Evolutionary conservation across 306 rosid species (phyloP).

Genomic region (Trifolium repens): DNA sequence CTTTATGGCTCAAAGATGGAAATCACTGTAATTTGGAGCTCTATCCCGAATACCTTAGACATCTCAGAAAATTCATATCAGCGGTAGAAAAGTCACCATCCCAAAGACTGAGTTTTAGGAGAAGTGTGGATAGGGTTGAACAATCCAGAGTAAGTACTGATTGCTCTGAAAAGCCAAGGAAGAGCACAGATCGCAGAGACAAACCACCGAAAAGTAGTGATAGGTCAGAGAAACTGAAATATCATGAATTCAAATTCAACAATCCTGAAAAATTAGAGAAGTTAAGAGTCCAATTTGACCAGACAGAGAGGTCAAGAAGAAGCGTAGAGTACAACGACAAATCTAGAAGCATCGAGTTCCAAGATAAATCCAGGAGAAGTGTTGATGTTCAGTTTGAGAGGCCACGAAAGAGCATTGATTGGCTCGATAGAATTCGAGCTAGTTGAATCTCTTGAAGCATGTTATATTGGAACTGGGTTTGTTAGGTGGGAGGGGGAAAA

Average conservation of each 20-base stretch:
- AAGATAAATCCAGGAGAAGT: constrained; percentile 77
- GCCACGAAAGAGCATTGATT: constrained; percentile 79
- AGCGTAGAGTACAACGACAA: constrained; percentile 76
- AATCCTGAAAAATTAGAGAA: constrained; percentile 65
- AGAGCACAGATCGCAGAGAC: constrained; percentile 73
- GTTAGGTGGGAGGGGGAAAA: constrained; percentile 47
- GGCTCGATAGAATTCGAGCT: constrained; percentile 84
- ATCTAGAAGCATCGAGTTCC: constrained; percentile 70
- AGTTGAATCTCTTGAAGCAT: constrained; percentile 50
- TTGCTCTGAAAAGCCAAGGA: constrained; percentile 30
- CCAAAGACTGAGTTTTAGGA: constrained; percentile 65
- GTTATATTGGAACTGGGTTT: constrained; percentile 41
- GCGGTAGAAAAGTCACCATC: constrained; percentile 66
- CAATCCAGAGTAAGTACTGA: constrained; percentile 65
- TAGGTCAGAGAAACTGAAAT: constrained; percentile 61
- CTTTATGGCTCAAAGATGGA: constrained; percentile 89
- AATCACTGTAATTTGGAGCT: constrained; percentile 92
- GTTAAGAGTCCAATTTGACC: constrained; percentile 62
- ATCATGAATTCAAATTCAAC: constrained; percentile 62
- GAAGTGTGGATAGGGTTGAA: constrained; percentile 65
- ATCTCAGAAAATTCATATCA: constrained; percentile 71
- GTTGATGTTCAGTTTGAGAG: constrained; percentile 78
- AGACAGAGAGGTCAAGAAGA: constrained; percentile 73
- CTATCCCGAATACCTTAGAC: constrained; percentile 73
- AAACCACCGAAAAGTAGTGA: constrained; percentile 77